These are phyloP conservation scores for Ascochyta clinopodiicola DNA, from an alignment of 2,329 filamentous ascomycete species.

Conservation along the genomic window DNA sequence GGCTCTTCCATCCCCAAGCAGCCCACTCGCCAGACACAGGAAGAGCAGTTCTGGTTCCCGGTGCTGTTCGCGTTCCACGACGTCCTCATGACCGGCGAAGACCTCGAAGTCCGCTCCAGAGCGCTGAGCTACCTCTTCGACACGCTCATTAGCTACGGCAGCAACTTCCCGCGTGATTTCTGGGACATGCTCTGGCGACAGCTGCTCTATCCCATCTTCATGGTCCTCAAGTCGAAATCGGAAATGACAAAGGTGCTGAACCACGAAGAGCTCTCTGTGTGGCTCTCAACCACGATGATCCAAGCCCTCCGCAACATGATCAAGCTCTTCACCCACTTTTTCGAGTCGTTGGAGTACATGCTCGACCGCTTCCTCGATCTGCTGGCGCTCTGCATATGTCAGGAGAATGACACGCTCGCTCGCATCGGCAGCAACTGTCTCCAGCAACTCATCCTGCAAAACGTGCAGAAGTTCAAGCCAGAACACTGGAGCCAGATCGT, in stretches of 20 bases:
- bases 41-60: constrained; percentile 99
- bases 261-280: constrained; percentile 96
- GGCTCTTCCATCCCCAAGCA: constrained; percentile 64
- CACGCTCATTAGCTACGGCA: constrained; percentile 85
- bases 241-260: constrained; percentile 96
- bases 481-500: constrained; percentile 96
- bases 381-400: constrained; percentile 93
- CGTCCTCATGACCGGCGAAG: constrained; percentile 98
- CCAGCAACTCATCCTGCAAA: constrained; percentile 94
- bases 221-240: constrained; percentile 93
- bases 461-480: constrained; percentile 86
- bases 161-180: constrained; percentile 90
- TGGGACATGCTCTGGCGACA: constrained; percentile 99
- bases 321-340: constrained; percentile 97
- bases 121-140: constrained; percentile 98
- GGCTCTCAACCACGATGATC: constrained; percentile 99
- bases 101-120: constrained; percentile 87
- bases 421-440: constrained; percentile 98
- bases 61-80: constrained; percentile 98
- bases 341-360: constrained; percentile 96
- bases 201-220: constrained; percentile 96
- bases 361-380: constrained; percentile 95
- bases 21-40: constrained; percentile 81
- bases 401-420: constrained; percentile 98
- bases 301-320: constrained; percentile 99